Base-by-base conservation (phyloP, 2,329 filamentous ascomycete genomes). In the Botrytis aclada region DNA sequence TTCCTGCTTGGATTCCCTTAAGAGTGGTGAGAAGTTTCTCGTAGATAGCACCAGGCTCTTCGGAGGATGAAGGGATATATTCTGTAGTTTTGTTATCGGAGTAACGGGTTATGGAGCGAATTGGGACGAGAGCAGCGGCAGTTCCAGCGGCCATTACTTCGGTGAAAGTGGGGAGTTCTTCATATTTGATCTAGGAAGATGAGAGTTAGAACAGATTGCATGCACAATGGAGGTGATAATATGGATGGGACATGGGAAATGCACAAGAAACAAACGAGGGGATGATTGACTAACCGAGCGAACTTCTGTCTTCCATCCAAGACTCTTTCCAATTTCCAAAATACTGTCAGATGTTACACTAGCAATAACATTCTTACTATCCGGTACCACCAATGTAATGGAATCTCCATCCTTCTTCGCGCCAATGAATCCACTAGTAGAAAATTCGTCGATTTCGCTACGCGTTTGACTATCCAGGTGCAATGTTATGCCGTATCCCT, bases 91-190 rank as follows among this genome's bases (percentile, higher is more conserved):
- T 87, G 34, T 80, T 80, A 63, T 80, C 69, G 29, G 83, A 82
- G 37, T 85, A 88, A 79, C 94, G 89, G 4, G 93, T 96, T 81
- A 98, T 97, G 77, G 93, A 96, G 75, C 92, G 92, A 82, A 98
- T 96, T 1, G 95, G 95, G 4, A 98, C 95, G 71, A 99, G 86
- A 0, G 93, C 93, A 0, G 95, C 95, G 0, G 95, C 95, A 0
- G 95, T 98, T 1, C 95, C 95, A 4, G 94, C 95, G 6, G 95
- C 96, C 83, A 98, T 90, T 70, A 99, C 90, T 83, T 98, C 95
- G 69, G 79, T 85, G 81, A 94, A 94, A 25, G 80, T 77, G 18
- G 84, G 82, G 29, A 90, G 84, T 79, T 90, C 88, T 29, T 82
- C 77, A 80, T 89, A 90, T 82, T 86, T 88, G 82, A 94, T 91